Evolutionary conservation across 2,329 filamentous ascomycete genomes (phyloP).

Genomic region (Tolypocladium sp.): DNA sequence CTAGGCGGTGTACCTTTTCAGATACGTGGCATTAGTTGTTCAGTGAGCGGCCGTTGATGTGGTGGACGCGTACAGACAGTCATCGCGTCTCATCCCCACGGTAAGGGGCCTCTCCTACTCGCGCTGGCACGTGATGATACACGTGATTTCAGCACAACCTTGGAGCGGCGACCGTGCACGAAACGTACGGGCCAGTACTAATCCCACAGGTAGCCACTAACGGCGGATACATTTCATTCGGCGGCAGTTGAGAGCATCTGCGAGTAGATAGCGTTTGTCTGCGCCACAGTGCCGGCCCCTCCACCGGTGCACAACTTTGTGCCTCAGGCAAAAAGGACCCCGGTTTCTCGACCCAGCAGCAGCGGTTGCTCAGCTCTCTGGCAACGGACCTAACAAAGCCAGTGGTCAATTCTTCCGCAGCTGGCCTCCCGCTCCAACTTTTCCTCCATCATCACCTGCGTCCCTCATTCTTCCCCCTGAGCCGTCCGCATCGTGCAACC

Average conservation of each 20-base stretch:
- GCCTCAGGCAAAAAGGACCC: conserved; percentile 9
- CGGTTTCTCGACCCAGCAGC: conserved; percentile 2
- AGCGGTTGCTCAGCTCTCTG: conserved; percentile 10
- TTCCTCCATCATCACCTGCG: neutral
- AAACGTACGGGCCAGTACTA: neutral
- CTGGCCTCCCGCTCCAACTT: conserved; percentile 3
- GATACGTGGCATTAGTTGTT: neutral
- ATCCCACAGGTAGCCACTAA: neutral
- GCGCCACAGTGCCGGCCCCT: neutral
- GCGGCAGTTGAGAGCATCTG: neutral
- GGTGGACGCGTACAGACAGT: neutral
- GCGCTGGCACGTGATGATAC: conserved; percentile 14
- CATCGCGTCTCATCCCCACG: neutral
- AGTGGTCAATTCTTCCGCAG: conserved; percentile 6
- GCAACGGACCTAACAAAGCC: conserved; percentile 8
- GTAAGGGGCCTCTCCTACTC: conserved; percentile 2
- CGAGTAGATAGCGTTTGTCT: neutral
- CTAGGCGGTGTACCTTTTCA: neutral
- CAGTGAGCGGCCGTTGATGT: neutral
- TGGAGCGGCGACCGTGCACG: neutral
- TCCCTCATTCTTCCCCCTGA: neutral
- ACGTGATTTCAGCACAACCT: conserved; percentile 9
- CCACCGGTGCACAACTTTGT: neutral
- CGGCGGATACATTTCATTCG: neutral
- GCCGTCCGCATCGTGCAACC: neutral